These are phyloP conservation scores for Yamadazyma takamatsuzukensis DNA, from an alignment of 805 yeast species.

Conservation along the genomic window DNA sequence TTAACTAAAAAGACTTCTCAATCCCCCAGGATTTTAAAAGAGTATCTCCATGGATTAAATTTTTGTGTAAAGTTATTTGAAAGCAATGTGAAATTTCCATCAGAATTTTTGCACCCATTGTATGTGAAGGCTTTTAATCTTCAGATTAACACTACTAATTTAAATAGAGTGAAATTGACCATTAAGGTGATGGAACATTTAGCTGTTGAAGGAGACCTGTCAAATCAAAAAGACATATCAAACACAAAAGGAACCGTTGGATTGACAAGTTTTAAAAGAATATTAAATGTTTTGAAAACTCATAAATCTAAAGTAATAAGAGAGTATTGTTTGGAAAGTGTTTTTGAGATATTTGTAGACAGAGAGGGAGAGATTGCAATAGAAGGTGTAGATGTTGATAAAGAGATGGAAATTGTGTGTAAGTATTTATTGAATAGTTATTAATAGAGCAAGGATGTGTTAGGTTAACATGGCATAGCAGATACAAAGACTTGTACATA, in stretches of 20 bases:
- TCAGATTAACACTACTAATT: constrained; percentile 47
- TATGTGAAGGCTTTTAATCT: constrained; percentile 52
- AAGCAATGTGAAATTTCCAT: constrained; percentile 29
- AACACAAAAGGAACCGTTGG: not conserved
- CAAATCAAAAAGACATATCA: no score
- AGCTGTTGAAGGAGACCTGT: constrained; percentile 10
- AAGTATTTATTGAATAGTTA: no score
- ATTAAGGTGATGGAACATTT: constrained; percentile 44
- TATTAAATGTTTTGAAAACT: constrained; percentile 1
- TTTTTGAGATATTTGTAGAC: constrained; percentile 8
- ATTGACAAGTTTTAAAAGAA: constrained; percentile 4
- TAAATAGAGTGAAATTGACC: constrained; percentile 34
- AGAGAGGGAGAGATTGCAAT: constrained; percentile 1
- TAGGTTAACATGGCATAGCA: no score
- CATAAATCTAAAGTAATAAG: constrained; percentile 5
- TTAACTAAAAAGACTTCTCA: constrained; percentile 13
- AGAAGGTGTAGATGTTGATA: not conserved
- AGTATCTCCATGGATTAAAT: constrained; percentile 21
- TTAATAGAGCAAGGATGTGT: no score
- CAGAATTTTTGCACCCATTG: constrained; percentile 29
- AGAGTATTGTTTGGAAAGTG: constrained; percentile 3
- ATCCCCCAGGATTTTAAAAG: constrained; percentile 15
- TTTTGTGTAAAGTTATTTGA: constrained; percentile 40
- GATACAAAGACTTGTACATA: no score
- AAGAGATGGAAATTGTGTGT: not conserved